These are phyloP conservation scores for Ceratocystis albifundus DNA, from an alignment of 2,329 filamentous ascomycete species.

Conservation along the genomic window DNA sequence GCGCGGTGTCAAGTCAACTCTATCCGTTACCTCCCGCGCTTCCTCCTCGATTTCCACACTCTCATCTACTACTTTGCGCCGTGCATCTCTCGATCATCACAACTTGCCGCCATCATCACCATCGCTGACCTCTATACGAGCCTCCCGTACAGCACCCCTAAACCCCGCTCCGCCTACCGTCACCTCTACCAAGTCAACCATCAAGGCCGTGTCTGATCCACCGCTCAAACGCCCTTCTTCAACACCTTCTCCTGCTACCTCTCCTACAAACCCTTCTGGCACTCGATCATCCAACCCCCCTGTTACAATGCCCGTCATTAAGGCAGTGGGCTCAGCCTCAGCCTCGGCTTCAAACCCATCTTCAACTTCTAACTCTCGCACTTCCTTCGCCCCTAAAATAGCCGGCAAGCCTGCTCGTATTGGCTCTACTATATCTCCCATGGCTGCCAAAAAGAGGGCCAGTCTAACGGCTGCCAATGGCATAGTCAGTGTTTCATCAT, in stretches of 20 bases:
- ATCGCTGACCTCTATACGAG: neutral
- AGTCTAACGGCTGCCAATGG: constrained; percentile 8
- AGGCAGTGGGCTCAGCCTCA: constrained; percentile 18
- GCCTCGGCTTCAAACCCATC: neutral
- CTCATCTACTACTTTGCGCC: neutral
- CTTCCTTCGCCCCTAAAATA: constrained; percentile 46
- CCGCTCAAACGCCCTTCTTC: neutral
- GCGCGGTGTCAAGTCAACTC: constrained; percentile 13
- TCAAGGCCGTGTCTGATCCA: neutral
- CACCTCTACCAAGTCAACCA: neutral
- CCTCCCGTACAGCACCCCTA: constrained; percentile 5
- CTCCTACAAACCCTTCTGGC: too few relatives aligned
- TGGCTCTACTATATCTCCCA: constrained; percentile 3
- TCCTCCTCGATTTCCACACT: neutral
- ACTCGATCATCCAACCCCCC: neutral
- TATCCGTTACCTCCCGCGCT: neutral
- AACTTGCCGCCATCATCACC: neutral
- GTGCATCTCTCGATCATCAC: neutral
- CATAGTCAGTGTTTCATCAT: constrained; percentile 5
- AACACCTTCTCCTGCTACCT: neutral
- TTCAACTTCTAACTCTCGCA: constrained; percentile 24
- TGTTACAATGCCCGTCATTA: constrained; percentile 18
- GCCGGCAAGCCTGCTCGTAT: constrained; percentile 34
- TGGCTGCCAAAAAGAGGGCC: constrained; percentile 8
- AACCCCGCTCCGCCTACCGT: neutral